These are phyloP conservation scores for Limonium bicolor DNA, from an alignment of 148 eudicot species.

Conservation along the genomic window DNA sequence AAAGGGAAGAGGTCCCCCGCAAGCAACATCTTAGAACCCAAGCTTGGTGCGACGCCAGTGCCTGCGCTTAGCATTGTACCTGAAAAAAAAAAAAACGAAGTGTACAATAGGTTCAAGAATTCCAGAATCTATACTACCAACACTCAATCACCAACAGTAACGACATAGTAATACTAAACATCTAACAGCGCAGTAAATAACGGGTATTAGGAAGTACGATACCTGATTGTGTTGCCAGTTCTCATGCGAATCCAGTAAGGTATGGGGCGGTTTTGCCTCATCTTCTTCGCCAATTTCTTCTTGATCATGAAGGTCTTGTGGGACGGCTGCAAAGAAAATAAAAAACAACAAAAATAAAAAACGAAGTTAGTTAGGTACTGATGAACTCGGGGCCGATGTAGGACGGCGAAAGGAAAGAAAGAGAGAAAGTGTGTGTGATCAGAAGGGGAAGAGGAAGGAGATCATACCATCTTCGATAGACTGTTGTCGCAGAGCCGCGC, in stretches of 20 bases:
- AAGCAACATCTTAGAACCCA: slow-evolving; percentile 36
- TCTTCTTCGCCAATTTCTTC: slow-evolving; percentile 89
- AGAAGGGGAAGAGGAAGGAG: too few relatives aligned
- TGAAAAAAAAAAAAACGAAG: neutral
- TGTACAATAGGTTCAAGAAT: neutral
- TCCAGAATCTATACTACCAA: neutral
- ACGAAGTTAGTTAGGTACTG: neutral
- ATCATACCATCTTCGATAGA: neutral
- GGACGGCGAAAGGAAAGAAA: neutral
- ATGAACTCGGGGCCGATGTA: too few relatives aligned
- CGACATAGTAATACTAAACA: neutral
- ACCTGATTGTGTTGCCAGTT: slow-evolving; percentile 78
- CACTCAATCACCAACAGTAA: too few relatives aligned
- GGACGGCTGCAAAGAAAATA: slow-evolving; percentile 38
- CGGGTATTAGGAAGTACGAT: neutral
- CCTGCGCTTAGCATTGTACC: slow-evolving; percentile 64
- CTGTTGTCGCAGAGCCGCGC: neutral
- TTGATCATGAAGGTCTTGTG: slow-evolving; percentile 77
- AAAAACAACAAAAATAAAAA: neutral
- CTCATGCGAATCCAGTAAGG: slow-evolving; percentile 89
- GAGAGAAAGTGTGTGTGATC: neutral
- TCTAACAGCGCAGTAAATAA: neutral
- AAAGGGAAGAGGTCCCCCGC: too few relatives aligned
- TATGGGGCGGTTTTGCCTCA: slow-evolving; percentile 84
- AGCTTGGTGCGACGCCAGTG: slow-evolving; percentile 67